A percentile compares a stretch with the other conserved stretches of the same genome.
These are phyloP conservation scores for Boechera stricta DNA, from an alignment of 345 rosid species.

Conservation along the genomic window DNA sequence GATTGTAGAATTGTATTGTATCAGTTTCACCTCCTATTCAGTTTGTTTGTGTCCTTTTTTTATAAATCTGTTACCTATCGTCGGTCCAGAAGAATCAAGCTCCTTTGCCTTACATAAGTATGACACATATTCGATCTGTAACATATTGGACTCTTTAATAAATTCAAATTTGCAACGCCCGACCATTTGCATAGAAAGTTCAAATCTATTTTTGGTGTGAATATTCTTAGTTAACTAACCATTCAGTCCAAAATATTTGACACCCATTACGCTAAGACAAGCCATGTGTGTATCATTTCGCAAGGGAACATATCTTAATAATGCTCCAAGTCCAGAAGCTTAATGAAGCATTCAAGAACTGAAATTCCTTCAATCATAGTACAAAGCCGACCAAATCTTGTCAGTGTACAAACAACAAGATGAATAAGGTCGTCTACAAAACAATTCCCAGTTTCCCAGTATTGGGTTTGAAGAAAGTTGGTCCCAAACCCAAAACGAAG, in stretches of 20 bases:
- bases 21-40: slow-evolving; percentile 36
- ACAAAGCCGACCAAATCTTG: slow-evolving; percentile 9
- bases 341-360: slow-evolving; percentile 2
- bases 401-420: slow-evolving; percentile 32
- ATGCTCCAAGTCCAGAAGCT: neutral
- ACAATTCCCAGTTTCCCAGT: slow-evolving; percentile 30
- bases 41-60: slow-evolving; percentile 31
- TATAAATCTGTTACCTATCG: neutral
- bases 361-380: slow-evolving; percentile 13
- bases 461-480: slow-evolving; percentile 33
- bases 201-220: neutral
- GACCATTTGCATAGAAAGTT: neutral
- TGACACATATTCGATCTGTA: neutral
- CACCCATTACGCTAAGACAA: neutral
- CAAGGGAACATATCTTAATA: neutral
- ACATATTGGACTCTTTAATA: too few species aligned
- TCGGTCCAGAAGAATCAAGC: neutral
- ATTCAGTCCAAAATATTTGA: neutral
- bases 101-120: neutral
- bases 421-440: slow-evolving; percentile 22
- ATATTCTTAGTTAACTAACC: neutral
- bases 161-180: too few species aligned
- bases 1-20: slow-evolving; percentile 42
- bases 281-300: neutral
- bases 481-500: slow-evolving; percentile 29